Evolutionary conservation across 2,329 filamentous ascomycete genomes (phyloP).

Genomic region (Pyrenophora seminiperda): DNA sequence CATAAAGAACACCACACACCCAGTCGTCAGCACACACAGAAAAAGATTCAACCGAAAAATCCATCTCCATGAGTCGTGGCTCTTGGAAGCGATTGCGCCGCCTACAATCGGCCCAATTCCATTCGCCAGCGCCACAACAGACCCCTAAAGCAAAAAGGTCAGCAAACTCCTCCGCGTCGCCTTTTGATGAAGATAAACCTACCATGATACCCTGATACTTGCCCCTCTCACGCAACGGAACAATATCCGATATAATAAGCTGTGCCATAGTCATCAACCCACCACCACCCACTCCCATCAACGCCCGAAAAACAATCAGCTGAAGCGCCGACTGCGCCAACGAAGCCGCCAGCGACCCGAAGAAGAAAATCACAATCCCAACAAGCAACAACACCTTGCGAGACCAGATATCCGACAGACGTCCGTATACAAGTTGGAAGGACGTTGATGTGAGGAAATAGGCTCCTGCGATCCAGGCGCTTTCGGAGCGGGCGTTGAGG

Average conservation of each 20-base stretch:
- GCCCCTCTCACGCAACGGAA: slow-evolving; percentile 46
- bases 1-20: slow-evolving; percentile 31
- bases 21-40: slow-evolving; percentile 20
- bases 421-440: slow-evolving; percentile 69
- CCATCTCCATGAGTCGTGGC: slow-evolving; percentile 29
- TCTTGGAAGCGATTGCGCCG: slow-evolving; percentile 31
- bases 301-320: slow-evolving; percentile 64
- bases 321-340: slow-evolving; percentile 57
- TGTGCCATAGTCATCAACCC: slow-evolving; percentile 57
- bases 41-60: slow-evolving; percentile 47
- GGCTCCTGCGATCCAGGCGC: slow-evolving; percentile 62
- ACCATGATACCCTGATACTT: slow-evolving; percentile 47
- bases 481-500: slow-evolving; percentile 52
- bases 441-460: slow-evolving; percentile 64
- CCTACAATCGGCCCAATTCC: slow-evolving; percentile 37
- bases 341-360: slow-evolving; percentile 62
- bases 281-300: slow-evolving; percentile 66
- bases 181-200: not conserved
- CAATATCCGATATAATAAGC: slow-evolving; percentile 48
- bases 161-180: too few relatives aligned
- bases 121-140: slow-evolving; percentile 34
- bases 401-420: slow-evolving; percentile 66
- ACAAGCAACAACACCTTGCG: slow-evolving; percentile 53
- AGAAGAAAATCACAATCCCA: slow-evolving; percentile 54
- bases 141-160: slow-evolving; percentile 40